phyloP scores from a whole-genome alignment of 805 yeast species.

The Starmera dryadoides region DNA sequence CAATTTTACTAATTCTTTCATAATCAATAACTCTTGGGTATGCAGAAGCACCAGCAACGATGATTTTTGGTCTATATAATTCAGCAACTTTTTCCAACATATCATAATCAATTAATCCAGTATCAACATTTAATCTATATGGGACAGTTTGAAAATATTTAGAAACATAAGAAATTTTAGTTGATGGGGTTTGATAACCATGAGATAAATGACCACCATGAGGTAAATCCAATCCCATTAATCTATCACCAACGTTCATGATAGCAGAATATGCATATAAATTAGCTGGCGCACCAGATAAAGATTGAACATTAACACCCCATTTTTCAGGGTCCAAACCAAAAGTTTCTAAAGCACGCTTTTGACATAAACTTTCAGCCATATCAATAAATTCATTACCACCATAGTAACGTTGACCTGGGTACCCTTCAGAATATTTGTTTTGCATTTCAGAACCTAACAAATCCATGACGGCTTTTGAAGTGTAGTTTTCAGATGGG shows the following conservation, averaged over 20 bases:
- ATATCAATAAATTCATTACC: conserved; percentile 93
- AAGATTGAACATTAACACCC: conserved; percentile 97
- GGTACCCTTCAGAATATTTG: conserved; percentile 97
- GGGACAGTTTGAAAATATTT: conserved; percentile 98
- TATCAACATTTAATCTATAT: conserved; percentile 75
- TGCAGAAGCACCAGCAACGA: conserved; percentile 97
- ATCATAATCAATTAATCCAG: conserved; percentile 92
- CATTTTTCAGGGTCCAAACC: conserved; percentile 68
- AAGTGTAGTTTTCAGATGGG: conserved; percentile 95
- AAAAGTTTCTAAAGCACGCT: conserved; percentile 85
- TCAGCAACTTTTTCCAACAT: conserved; percentile 73
- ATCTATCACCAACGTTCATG: conserved; percentile 81
- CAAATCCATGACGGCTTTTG: conserved; percentile 89
- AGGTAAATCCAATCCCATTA: conserved; percentile 97
- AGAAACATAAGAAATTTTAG: conserved; percentile 86
- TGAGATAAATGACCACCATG: conserved; percentile 98
- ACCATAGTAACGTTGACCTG: conserved; percentile 96
- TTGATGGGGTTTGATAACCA: conserved; percentile 88
- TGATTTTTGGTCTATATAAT: conserved; percentile 87
- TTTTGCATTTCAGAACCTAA: conserved; percentile 96
- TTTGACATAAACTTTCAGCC: conserved; percentile 85
- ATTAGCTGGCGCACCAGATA: conserved; percentile 96
- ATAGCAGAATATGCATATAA: conserved; percentile 87
- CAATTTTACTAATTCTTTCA: conserved; percentile 82
- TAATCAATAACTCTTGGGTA: conserved; percentile 89